phyloP scores from a whole-genome alignment of 2,329 filamentous ascomycete species.

The Emergomyces pasteurianus region DNA sequence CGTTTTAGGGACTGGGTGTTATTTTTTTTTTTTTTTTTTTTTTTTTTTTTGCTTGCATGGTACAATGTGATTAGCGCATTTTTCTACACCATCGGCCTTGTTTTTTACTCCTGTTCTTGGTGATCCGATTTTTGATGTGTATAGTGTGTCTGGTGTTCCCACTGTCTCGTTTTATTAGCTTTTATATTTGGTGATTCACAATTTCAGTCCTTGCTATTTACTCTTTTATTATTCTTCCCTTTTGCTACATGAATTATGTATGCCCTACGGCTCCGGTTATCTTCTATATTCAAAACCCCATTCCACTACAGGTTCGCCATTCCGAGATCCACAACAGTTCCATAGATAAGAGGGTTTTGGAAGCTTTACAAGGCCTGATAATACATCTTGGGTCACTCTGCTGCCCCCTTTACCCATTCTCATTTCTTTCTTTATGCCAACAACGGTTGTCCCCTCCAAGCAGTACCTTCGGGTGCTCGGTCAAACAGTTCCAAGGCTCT shows the following conservation, averaged over 20 bases:
- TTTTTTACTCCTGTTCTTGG: not conserved
- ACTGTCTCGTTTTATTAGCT: not conserved
- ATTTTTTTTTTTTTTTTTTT: slow-evolving; percentile 7
- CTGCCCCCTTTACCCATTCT: not conserved
- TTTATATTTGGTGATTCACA: not conserved
- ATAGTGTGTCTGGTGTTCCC: slow-evolving; percentile 2
- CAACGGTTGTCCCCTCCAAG: not conserved
- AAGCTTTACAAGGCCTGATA: not conserved
- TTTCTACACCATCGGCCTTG: not conserved
- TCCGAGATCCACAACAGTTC: not conserved
- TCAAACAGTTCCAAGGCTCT: not conserved
- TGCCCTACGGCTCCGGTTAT: not conserved
- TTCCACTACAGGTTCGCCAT: not conserved
- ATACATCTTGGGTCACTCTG: not conserved
- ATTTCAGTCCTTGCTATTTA: not conserved
- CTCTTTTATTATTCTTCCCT: not conserved
- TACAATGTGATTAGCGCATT: not conserved
- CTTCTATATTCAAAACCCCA: not conserved
- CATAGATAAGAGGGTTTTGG: not conserved
- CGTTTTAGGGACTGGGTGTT: slow-evolving; percentile 4
- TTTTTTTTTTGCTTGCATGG: slow-evolving; percentile 5
- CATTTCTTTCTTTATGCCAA: not conserved
- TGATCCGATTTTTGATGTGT: not conserved
- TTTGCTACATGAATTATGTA: not conserved
- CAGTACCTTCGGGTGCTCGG: not conserved